Evolutionary conservation across 140 eudicot species (phyloP).

Genomic region (Stevia rebaudiana): DNA sequence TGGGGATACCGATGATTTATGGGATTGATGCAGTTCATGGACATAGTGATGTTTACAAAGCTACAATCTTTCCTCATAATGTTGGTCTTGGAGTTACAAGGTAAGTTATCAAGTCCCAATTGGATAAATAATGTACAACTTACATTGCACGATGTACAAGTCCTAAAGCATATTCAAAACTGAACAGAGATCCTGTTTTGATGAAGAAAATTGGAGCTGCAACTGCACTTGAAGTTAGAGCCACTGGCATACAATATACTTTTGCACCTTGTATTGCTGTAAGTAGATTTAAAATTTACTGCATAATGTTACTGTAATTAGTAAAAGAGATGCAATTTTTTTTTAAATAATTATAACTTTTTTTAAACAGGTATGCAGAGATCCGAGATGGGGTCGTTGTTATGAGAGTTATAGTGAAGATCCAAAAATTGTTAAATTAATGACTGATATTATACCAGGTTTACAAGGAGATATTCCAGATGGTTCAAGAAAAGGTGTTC

Average conservation of each 20-base stretch:
- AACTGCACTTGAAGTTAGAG: slow-evolving; percentile 53
- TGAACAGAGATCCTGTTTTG: slow-evolving; percentile 37
- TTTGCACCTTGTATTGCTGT: slow-evolving; percentile 54
- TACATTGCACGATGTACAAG: not conserved
- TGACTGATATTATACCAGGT: slow-evolving; percentile 55
- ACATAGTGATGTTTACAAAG: slow-evolving; percentile 38
- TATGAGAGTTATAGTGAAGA: slow-evolving; percentile 64
- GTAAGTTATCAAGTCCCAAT: slow-evolving; percentile 24
- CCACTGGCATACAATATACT: slow-evolving; percentile 42
- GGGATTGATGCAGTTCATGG: slow-evolving; percentile 58
- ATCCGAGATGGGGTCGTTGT: slow-evolving; percentile 69
- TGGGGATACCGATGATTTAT: slow-evolving; percentile 48
- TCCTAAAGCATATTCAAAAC: not conserved
- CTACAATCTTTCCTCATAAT: slow-evolving; percentile 45
- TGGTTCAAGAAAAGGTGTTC: slow-evolving; percentile 37
- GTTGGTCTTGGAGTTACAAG: slow-evolving; percentile 57
- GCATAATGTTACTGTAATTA: not conserved
- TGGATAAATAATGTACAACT: not conserved
- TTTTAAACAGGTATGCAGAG: slow-evolving; percentile 45
- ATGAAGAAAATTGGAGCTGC: slow-evolving; percentile 47
- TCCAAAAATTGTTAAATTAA: slow-evolving; percentile 48
- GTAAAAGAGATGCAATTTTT: not conserved
- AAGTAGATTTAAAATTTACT: not conserved
- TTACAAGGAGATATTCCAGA: slow-evolving; percentile 48
- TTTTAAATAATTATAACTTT: no score